Evolutionary conservation across 1,284 basidiomycete genomes (phyloP), one percentile per base, ranked within the genome.

Genomic region (Irpex sp.): DNA sequence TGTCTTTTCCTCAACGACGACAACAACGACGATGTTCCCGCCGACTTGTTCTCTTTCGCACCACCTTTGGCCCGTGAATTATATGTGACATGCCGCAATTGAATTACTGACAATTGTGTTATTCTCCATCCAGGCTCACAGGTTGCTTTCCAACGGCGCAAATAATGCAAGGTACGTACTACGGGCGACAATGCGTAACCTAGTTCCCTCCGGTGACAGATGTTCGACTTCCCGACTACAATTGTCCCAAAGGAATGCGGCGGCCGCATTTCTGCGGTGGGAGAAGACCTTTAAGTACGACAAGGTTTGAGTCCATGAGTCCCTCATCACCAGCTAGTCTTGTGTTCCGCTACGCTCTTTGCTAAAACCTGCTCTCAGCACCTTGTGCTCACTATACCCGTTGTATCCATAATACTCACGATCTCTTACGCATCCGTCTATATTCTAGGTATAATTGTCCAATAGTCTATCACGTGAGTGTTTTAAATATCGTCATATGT

Each of bases 281-380:
- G 34, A 8, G 21, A 19, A n/a, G 8, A 34, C 19, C 19, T 40
- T 59, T 62, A 65, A 62, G 58, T 55, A 37, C 21, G 17, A 34
- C 47, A 19, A 15, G 49, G 37, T 48, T 17, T 19, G 49, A 26
- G 31, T 9, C 4, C 2, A 44, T 9, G 57, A 40, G 17, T 52
- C 19, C 63, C 57, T 55, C 62, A 62, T 59, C 64, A 62, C 62
- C 62, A 67, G 66, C 66, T 67, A 67, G 66, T 65, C 66, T 67
- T 52, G 60, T 63, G 64, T 67, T 59, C 51, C 52, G 19, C 15
- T 21, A 48, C 37, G 40, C 49, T 51, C 15, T 8, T 59, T 60
- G 36, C 58, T 19, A 21, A n/a, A 5, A 21, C 57, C 34, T 36
- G n/a, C 36, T n/a, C 51, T 11, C 52, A 31, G 38, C 56, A 8